phyloP scores from a whole-genome alignment of 352 stramenopile species.

The Phytophthora macrochlamydospora region DNA sequence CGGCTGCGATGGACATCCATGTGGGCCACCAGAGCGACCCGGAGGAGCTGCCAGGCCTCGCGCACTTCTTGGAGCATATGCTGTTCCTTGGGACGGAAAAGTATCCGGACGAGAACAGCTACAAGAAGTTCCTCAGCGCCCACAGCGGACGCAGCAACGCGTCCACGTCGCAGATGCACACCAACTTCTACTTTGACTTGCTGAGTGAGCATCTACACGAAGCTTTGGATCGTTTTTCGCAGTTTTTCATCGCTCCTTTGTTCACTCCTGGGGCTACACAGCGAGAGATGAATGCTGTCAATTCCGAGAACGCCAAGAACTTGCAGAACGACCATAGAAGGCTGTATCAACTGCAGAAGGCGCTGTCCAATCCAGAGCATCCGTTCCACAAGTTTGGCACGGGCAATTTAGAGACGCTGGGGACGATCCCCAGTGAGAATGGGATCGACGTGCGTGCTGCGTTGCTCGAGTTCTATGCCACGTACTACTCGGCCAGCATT shows the following conservation, averaged over 20 bases:
- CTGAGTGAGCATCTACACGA: constrained; percentile 75
- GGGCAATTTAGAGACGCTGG: constrained; percentile 86
- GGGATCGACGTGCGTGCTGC: constrained; percentile 69
- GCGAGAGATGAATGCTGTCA: constrained; percentile 96
- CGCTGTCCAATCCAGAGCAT: constrained; percentile 70
- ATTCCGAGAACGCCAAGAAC: constrained; percentile 97
- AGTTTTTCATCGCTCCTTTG: constrained; percentile 97
- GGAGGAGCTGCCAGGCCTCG: constrained; percentile 82
- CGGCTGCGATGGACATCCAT: constrained; percentile 95
- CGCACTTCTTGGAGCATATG: constrained; percentile 97
- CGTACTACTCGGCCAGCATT: constrained; percentile 90
- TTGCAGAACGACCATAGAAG: constrained; percentile 92
- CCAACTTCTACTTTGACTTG: constrained; percentile 98
- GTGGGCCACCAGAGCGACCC: constrained; percentile 94
- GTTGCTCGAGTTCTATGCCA: constrained; percentile 87
- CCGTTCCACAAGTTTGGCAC: constrained; percentile 92
- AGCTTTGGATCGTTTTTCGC: constrained; percentile 95
- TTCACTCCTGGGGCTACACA: constrained; percentile 92
- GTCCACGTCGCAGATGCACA: constrained; percentile 96
- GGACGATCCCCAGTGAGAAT: constrained; percentile 36
- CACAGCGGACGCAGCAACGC: constrained; percentile 96
- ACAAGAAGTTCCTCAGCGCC: constrained; percentile 91
- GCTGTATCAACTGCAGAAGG: constrained; percentile 87
- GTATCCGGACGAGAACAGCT: constrained; percentile 96
- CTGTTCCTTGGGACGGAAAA: constrained; percentile 96